Percentiles rank a stretch among this genome's conserved stretches.
These are phyloP conservation scores for Tetrahymena thermophila DNA, from an alignment of 73 alveolate genomes.

Conservation along the genomic window DNA sequence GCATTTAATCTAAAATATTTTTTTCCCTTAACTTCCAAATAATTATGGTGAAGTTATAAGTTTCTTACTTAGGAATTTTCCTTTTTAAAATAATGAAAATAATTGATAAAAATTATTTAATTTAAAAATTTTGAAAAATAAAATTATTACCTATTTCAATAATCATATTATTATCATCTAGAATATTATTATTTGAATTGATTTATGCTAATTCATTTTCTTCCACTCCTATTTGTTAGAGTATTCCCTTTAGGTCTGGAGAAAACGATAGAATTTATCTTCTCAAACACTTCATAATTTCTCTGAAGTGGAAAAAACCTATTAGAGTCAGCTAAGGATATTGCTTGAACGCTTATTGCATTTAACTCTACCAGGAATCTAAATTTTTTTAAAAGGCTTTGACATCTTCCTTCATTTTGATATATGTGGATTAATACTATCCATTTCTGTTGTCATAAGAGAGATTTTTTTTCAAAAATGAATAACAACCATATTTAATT, in stretches of 20 bases:
- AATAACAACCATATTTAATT: not conserved
- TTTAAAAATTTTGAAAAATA: too few species aligned
- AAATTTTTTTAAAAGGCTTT: not conserved
- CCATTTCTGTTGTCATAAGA: not conserved
- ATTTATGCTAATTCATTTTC: not conserved
- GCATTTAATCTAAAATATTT: not conserved
- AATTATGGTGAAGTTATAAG: too few species aligned
- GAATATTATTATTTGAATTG: too few species aligned
- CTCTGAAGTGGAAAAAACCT: not conserved
- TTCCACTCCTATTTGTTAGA: not conserved
- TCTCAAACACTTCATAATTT: not conserved
- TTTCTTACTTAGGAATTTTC: not conserved
- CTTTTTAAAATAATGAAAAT: not conserved
- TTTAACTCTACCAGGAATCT: not conserved
- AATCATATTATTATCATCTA: too few species aligned
- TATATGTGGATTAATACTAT: not conserved
- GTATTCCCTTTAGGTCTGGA: not conserved
- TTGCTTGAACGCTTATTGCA: not conserved
- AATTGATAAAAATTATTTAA: too few species aligned
- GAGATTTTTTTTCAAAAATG: not conserved
- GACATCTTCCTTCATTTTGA: not conserved
- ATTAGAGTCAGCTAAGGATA: not conserved
- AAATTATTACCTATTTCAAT: not conserved
- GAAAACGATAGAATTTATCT: not conserved
- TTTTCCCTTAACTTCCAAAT: too few species aligned